Base-by-base conservation (phyloP, 2,329 filamentous ascomycete genomes). In the Alternaria sp. region DNA sequence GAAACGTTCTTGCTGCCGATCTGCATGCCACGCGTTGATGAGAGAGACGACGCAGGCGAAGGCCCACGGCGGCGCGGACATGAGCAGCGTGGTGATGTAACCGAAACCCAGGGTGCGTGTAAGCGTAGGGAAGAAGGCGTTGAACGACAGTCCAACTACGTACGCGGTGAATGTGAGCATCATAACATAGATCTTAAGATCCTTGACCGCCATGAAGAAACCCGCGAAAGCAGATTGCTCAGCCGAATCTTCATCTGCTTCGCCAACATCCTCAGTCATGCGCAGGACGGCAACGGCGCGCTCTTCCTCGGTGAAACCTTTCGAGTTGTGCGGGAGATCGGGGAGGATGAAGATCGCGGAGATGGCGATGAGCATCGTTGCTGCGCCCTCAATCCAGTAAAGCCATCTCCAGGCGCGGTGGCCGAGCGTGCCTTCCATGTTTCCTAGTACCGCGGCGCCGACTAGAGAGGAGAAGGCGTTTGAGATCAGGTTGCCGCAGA, bases 141-240 rank as follows among this genome's bases (percentile, higher is more conserved):
- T 79, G 69, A 78, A 79, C 0, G 65, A 70, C 2, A 78, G 75
- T 3, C 87, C 87, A 6, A 89, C 82, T 8, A 89, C 86, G 64
- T 89, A 89, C 4, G 87, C 86, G 4, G 86, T 87, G 61, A 89
- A 86, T 1, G 86, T 87, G 7, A 89, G 59, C 83, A 88, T 89
- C 85, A 90, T 86, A 63, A 90, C 70, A 70, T 89, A 90, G 65
- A 89, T 87, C 80, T 89, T 90, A 66, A 79, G 15, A 65, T 90
- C 88, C 75, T 86, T 87, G 54, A 89, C 71, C 0, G 87, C 86
- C 84, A 90, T 86, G 56, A 85, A 80, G 28, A 88, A 75, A 10
- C 88, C 88, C 9, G 83, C 82, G 64, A 87, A 85, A 3, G 81
- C 71, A 4, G 83, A 83, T 68, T 87, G 82, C n/a, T 83, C 81